Evolutionary conservation across 1,139 yeast species (phyloP).

Genomic region (Pichia sp.): DNA sequence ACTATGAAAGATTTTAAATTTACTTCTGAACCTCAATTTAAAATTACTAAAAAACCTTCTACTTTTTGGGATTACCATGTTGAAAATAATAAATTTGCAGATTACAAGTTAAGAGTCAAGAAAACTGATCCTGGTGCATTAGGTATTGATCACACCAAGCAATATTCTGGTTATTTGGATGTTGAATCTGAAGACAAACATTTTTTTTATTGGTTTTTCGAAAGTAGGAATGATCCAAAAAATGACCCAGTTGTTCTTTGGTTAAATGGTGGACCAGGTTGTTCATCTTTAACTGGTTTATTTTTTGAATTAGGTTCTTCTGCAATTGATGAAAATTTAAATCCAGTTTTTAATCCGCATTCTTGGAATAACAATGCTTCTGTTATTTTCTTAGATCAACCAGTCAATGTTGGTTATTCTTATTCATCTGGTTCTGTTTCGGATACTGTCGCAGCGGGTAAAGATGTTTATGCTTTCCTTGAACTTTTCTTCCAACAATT

Average conservation of each 20-base stretch:
- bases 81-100: constrained; percentile 18
- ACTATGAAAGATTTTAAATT: constrained; percentile 44
- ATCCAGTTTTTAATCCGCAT: constrained; percentile 52
- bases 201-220: constrained; percentile 75
- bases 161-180: constrained; percentile 62
- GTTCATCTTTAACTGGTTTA: constrained; percentile 62
- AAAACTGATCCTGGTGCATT: constrained; percentile 24
- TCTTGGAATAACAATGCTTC: constrained; percentile 69
- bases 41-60: constrained; percentile 30
- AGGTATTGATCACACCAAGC: constrained; percentile 48
- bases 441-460: constrained; percentile 81
- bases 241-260: constrained; percentile 61
- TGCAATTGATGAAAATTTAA: constrained; percentile 39
- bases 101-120: constrained; percentile 29
- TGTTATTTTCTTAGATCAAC: constrained; percentile 66
- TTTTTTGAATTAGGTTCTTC: constrained; percentile 67
- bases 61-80: constrained; percentile 54
- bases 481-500: constrained; percentile 85
- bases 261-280: constrained; percentile 76
- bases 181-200: constrained; percentile 55
- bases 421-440: constrained; percentile 59
- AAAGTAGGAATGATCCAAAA: constrained; percentile 59
- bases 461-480: constrained; percentile 88
- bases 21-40: constrained; percentile 44
- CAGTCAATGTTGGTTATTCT: constrained; percentile 73